Percentiles rank a stretch among this genome's conserved stretches.
Evolutionary conservation across 352 stramenopile species (phyloP).

Genomic region (Thalassiosira delicatula): DNA sequence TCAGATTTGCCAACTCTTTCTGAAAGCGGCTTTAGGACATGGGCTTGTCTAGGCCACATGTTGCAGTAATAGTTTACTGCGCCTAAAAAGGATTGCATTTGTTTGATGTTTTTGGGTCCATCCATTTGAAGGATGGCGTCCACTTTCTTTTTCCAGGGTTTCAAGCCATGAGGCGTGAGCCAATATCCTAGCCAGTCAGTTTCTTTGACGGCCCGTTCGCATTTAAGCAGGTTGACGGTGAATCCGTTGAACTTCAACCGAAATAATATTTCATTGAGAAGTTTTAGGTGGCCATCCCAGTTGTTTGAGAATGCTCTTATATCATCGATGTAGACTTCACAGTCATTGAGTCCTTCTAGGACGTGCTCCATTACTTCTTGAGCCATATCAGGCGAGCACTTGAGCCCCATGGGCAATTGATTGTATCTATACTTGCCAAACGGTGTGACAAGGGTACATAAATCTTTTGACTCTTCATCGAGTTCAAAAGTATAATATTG

Average conservation of each 20-base stretch:
- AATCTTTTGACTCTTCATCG: slow-evolving; percentile 40
- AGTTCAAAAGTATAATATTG: slow-evolving; percentile 68
- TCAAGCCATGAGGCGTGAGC: slow-evolving; percentile 48
- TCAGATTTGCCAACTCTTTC: neutral
- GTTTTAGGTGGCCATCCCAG: slow-evolving; percentile 42
- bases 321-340: slow-evolving; percentile 63
- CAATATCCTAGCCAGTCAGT: slow-evolving; percentile 64
- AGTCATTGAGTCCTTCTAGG: slow-evolving; percentile 15
- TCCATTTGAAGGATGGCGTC: slow-evolving; percentile 43
- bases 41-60: slow-evolving; percentile 39
- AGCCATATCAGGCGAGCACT: slow-evolving; percentile 45
- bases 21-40: neutral
- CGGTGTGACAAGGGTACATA: slow-evolving; percentile 53
- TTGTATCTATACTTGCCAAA: slow-evolving; percentile 60
- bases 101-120: slow-evolving; percentile 29
- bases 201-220: slow-evolving; percentile 63
- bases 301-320: slow-evolving; percentile 50
- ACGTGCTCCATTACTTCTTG: slow-evolving; percentile 63
- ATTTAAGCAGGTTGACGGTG: slow-evolving; percentile 61
- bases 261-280: slow-evolving; percentile 26
- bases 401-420: slow-evolving; percentile 61
- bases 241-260: slow-evolving; percentile 42
- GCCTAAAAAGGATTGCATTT: slow-evolving; percentile 55
- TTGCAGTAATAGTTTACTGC: slow-evolving; percentile 55
- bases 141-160: slow-evolving; percentile 66